A percentile compares a stretch with the other conserved stretches of the same genome.
Evolutionary conservation across 2,329 filamentous ascomycete species (phyloP).

Genomic region (Cadophora gregata): DNA sequence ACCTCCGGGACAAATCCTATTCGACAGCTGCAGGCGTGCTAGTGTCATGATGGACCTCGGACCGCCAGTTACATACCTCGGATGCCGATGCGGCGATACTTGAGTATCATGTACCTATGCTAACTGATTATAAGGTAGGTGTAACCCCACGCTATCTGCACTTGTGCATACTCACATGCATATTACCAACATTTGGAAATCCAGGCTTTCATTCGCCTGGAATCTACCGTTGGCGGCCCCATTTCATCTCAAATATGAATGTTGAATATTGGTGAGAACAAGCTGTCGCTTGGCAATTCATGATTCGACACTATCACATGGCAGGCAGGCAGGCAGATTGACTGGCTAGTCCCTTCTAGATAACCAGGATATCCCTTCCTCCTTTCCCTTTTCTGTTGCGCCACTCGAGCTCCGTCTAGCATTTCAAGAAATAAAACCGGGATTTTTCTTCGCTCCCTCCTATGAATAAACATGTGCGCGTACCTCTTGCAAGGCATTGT

Average conservation of each 20-base stretch:
- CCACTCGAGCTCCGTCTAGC: not conserved
- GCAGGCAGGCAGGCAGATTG: not conserved
- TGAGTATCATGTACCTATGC: not conserved
- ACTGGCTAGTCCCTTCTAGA: conserved; percentile 12
- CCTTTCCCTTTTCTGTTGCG: not conserved
- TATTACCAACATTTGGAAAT: not conserved
- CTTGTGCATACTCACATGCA: not conserved
- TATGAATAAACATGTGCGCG: not conserved
- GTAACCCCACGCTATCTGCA: not conserved
- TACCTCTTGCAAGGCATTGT: not conserved
- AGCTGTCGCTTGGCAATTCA: not conserved
- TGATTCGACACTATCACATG: conserved; percentile 2
- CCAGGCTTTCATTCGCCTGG: not conserved
- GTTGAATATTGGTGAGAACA: not conserved
- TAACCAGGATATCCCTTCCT: conserved; percentile 3
- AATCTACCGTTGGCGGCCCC: not conserved
- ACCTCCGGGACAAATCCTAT: conserved; percentile 17
- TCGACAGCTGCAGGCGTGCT: conserved; percentile 1
- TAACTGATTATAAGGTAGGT: not conserved
- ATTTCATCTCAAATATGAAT: not conserved
- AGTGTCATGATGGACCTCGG: not conserved
- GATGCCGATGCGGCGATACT: not conserved
- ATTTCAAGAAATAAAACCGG: not conserved
- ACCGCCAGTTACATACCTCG: not conserved
- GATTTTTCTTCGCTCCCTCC: not conserved